Conservation (phyloP, 805 yeast genomes). For the Zygosaccharomyces rouxii region DNA sequence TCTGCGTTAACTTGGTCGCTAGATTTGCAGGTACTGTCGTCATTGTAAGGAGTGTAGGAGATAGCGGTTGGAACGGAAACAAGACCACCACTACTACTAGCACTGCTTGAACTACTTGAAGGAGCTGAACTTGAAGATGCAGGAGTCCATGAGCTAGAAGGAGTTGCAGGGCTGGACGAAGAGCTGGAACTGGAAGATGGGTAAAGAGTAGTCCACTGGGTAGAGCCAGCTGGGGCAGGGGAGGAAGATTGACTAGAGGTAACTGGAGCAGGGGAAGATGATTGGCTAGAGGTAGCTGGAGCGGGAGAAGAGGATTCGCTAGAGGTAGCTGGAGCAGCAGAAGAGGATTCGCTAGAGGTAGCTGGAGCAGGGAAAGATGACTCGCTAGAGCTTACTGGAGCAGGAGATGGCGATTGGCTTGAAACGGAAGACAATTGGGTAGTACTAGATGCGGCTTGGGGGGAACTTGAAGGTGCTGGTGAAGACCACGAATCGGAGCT, state of each 20-base stretch:
- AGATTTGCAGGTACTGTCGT: slow-evolving; percentile 64
- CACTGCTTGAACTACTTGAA: slow-evolving; percentile 24
- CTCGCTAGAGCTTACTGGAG: slow-evolving; percentile 13
- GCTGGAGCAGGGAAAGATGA: slow-evolving; percentile 11
- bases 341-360: slow-evolving; percentile 11
- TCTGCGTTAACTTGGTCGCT: slow-evolving; percentile 52
- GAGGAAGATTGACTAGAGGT: slow-evolving; percentile 14
- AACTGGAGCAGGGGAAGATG: slow-evolving; percentile 11
- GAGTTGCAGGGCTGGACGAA: slow-evolving; percentile 9
- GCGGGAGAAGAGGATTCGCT: slow-evolving; percentile 10
- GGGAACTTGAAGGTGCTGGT: slow-evolving; percentile 5
- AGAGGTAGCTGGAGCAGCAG: slow-evolving; percentile 14
- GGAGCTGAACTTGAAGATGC: slow-evolving; percentile 19
- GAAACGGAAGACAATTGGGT: slow-evolving; percentile 7
- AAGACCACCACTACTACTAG: slow-evolving; percentile 24
- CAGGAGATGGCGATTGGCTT: slow-evolving; percentile 4
- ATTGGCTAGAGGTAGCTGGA: slow-evolving; percentile 6
- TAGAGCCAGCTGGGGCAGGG: slow-evolving; percentile 6
- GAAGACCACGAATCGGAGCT: slow-evolving; percentile 15
- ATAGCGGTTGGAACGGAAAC: slow-evolving; percentile 50
- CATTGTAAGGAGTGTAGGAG: slow-evolving; percentile 75
- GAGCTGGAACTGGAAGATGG: slow-evolving; percentile 2
- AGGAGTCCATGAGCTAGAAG: slow-evolving; percentile 16
- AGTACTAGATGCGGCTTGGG: slow-evolving; percentile 15
- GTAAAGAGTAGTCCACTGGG: slow-evolving; percentile 1